Base-by-base conservation (phyloP, 2,329 filamentous ascomycete species). In the Acrodontium crateriforme region DNA sequence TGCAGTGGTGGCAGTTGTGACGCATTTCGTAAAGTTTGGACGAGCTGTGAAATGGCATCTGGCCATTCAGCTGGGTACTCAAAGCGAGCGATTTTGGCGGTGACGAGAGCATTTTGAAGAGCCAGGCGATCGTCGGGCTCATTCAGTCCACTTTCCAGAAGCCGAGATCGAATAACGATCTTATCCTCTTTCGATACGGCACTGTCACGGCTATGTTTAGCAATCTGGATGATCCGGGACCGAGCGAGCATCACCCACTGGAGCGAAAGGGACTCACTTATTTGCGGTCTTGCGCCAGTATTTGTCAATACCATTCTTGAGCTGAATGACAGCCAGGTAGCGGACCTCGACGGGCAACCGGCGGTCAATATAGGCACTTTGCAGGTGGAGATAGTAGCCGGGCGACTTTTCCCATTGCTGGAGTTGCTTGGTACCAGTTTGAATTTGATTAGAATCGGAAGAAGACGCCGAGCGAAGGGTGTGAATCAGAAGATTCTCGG, bases 231-330 rank as follows among this genome's bases (percentile, higher is more conserved):
- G n/a, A n/a, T n/a, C n/a, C n/a, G n/a, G n/a, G n/a, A n/a, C n/a
- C n/a, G n/a, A n/a, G n/a, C n/a, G n/a, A n/a, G n/a, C n/a, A n/a
- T n/a, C n/a, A n/a, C n/a, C n/a, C n/a, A n/a, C n/a, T n/a, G n/a
- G n/a, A n/a, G n/a, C n/a, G n/a, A n/a, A n/a, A n/a, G n/a, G n/a
- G n/a, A n/a, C 53, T 16, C 71, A 69, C 50, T 76, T 73, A 31
- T 78, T 69, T 27, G 81, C 73, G 18, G 79, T 80, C 50, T 67
- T 82, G 49, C 89, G 71, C 89, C 89, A 98, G 55, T 84, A 83
- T 50, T 78, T 84, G 52, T 95, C 87, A 54, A 95, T 85, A 30
- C 85, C 89, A 53, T 95, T 94, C 53, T 95, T 95, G 29, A 98
- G 67, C 50, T 93, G 81, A 41, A 95, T 93, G 32, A 95, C 73